Evolutionary conservation across 495 filamentous ascomycete genomes (phyloP).

Genomic region (Penicillium verhagenii): DNA sequence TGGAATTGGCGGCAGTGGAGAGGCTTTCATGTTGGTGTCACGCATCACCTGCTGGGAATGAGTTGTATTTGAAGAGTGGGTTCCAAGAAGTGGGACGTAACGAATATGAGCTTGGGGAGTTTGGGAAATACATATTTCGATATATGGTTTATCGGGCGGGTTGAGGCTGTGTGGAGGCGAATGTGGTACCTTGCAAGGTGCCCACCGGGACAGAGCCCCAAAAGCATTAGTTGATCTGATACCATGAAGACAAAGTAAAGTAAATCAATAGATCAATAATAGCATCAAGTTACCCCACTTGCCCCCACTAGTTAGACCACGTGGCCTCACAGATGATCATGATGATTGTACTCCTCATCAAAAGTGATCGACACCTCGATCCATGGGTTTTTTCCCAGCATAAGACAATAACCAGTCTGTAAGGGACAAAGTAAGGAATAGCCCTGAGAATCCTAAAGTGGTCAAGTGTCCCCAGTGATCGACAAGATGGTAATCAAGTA

Average conservation of each 20-base stretch:
- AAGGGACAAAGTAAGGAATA: not conserved
- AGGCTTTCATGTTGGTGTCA: not conserved
- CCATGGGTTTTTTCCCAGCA: too few relatives aligned
- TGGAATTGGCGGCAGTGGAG: not conserved
- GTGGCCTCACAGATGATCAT: not conserved
- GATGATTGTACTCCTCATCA: not conserved
- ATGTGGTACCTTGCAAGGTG: too few relatives aligned
- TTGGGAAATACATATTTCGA: not conserved
- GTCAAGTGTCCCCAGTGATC: not conserved
- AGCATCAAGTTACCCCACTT: not conserved
- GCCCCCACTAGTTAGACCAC: not conserved
- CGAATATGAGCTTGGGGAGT: not conserved
- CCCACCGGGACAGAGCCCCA: too few relatives aligned
- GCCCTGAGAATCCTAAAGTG: not conserved
- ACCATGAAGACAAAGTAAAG: too few relatives aligned
- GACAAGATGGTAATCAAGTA: not conserved
- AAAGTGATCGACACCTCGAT: not conserved
- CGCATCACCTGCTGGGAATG: not conserved
- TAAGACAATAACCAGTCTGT: not conserved
- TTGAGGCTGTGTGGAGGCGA: not conserved
- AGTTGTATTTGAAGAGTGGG: not conserved
- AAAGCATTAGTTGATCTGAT: too few relatives aligned
- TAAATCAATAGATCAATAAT: not conserved
- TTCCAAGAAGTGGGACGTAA: not conserved
- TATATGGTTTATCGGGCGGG: not conserved